Evolutionary conservation across 2,329 filamentous ascomycete species (phyloP), one percentile per base, ranked within the genome.

Genomic region (Xylaria polymorpha): DNA sequence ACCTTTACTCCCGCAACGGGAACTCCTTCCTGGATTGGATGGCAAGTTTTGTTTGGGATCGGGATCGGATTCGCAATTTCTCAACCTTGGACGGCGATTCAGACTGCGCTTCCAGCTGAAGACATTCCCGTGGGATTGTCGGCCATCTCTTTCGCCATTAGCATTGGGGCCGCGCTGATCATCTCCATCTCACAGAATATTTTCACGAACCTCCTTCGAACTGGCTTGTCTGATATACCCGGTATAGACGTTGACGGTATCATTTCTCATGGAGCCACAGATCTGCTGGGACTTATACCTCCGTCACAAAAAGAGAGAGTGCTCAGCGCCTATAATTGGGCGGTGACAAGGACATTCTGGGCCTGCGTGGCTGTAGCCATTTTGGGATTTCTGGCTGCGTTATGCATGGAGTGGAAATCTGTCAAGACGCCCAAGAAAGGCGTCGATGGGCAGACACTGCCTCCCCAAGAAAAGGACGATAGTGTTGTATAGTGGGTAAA

Each of bases 121-220:
- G 55, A 70, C n/a, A 53, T 70, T 12, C 60, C 64, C 3, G 44
- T 25, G 1, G 67, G 67, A 3, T 22, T 67, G 8, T 67, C 67
- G 4, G 55, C 51, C 14, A 51, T 70, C 41, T 64, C 59, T 1
- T 70, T 70, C 20, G 67, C 64, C 2, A 64, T 64, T 32, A 70
- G 64, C n/a, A 64, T 70, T n/a, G 64, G 67, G 29, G 67, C 64
- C 12, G 60, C 60, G 14, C 35, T 67, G 12, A 29, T 64, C 25
- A 64, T 70, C 12, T 64, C 63, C 7, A 51, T 70, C 25, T 64
- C 67, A n/a, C 67, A 70, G 41, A 70, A 62, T 37, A 61, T 70
- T 20, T 70, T 70, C 35, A 61, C 55, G 12, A 67, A 67, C 14
- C 59, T 64, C 4, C 67, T 67, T 57, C 55, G 60, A 20, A 35